Evolutionary conservation across 2,329 filamentous ascomycete species (phyloP).

Genomic region (Claviceps arundinis): DNA sequence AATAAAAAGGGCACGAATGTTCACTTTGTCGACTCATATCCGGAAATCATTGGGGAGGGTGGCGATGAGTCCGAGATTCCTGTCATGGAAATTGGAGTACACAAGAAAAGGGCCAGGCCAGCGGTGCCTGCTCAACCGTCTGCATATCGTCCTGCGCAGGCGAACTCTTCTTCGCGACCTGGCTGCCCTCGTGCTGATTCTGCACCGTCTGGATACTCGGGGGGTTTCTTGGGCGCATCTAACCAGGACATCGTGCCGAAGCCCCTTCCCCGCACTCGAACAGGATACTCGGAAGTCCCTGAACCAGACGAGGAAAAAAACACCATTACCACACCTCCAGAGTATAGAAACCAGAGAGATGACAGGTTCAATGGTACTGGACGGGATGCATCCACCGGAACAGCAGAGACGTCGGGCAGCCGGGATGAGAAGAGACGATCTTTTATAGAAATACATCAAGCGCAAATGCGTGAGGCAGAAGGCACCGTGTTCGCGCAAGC

Average conservation of each 20-base stretch:
- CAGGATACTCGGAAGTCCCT: conserved; percentile 32
- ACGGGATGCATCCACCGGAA: conserved; percentile 24
- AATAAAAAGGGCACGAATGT: conserved; percentile 59
- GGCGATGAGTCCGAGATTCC: conserved; percentile 74
- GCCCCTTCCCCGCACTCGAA: conserved; percentile 43
- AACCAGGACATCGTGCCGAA: conserved; percentile 38
- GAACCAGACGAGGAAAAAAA: conserved; percentile 10
- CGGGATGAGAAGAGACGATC: conserved; percentile 42
- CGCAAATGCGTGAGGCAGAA: conserved; percentile 48
- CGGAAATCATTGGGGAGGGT: conserved; percentile 79
- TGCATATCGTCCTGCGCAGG: conserved; percentile 2
- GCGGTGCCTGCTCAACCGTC: conserved; percentile 14
- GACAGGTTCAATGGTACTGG: conserved; percentile 18
- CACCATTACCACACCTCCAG: background rate
- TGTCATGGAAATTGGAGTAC: conserved; percentile 52
- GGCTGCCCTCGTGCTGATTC: conserved; percentile 4
- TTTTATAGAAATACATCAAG: conserved; percentile 44
- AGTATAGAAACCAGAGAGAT: background rate
- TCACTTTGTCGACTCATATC: conserved; percentile 56
- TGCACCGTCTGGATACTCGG: background rate
- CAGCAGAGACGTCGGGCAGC: conserved; percentile 25
- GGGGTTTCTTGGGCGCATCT: conserved; percentile 3
- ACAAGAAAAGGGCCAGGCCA: conserved; percentile 32
- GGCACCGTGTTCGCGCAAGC: conserved; percentile 45
- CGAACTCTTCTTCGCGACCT: background rate